Conservation (phyloP, 371 early-diverging fungal genomes). For the Mucor piriformis region DNA sequence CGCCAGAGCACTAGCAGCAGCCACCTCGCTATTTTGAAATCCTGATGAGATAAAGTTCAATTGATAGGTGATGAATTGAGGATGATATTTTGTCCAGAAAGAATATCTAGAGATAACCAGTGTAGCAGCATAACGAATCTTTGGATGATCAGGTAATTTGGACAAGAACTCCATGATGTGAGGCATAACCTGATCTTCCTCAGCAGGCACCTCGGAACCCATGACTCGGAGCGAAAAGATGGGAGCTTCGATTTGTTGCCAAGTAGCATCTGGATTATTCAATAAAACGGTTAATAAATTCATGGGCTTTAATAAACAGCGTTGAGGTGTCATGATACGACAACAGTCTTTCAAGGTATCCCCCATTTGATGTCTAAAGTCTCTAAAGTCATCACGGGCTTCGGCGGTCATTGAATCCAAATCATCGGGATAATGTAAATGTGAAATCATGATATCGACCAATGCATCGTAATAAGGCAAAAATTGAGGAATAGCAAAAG, state of each 20-base stretch:
- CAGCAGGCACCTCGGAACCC: conserved; percentile 78
- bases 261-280: conserved; percentile 46
- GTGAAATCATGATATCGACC: conserved; percentile 81
- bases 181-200: conserved; percentile 79
- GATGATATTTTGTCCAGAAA: conserved; percentile 88
- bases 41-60: conserved; percentile 86
- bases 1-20: conserved; percentile 88
- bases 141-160: conserved; percentile 85
- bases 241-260: conserved; percentile 96
- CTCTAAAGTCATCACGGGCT: conserved; percentile 92
- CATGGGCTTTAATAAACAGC: conserved; percentile 76
- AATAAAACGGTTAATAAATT: conserved; percentile 39
- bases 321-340: conserved; percentile 73
- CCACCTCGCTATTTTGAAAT: conserved; percentile 82
- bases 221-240: conserved; percentile 91
- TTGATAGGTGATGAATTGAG: conserved; percentile 88
- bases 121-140: conserved; percentile 92
- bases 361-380: conserved; percentile 94
- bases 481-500: conserved; percentile 53
- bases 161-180: conserved; percentile 88
- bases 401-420: conserved; percentile 73
- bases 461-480: conserved; percentile 68
- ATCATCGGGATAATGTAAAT: conserved; percentile 82
- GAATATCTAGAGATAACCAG: conserved; percentile 95
- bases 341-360: conserved; percentile 97